Evolutionary conservation across 805 yeast species (phyloP).

Genomic region (Kluyveromyces wickerhamii): DNA sequence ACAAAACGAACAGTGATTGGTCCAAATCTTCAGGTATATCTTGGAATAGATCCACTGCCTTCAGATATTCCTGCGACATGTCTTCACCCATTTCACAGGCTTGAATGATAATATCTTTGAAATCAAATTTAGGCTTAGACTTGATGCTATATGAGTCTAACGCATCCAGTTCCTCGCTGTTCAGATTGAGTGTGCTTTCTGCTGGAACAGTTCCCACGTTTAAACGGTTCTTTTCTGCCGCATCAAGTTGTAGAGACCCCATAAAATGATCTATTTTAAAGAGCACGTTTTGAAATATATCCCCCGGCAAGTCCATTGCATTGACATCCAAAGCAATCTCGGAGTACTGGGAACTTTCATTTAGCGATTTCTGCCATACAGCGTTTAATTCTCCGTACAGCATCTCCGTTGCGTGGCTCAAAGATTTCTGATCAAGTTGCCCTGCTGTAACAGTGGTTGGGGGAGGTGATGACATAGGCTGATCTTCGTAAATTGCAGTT

Average conservation of each 20-base stretch:
- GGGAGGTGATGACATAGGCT: background rate
- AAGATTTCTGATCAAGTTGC: constrained; percentile 20
- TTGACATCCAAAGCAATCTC: constrained; percentile 20
- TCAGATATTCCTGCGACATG: constrained; percentile 25
- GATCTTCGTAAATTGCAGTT: constrained; percentile 21
- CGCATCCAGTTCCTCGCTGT: background rate
- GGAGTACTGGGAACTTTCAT: constrained; percentile 12
- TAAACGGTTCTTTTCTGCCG: constrained; percentile 20
- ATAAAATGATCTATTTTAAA: constrained; percentile 23
- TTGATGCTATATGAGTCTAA: constrained; percentile 9
- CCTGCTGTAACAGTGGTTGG: constrained; percentile 11
- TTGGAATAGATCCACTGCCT: constrained; percentile 24
- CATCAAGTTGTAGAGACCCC: constrained; percentile 19
- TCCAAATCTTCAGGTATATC: constrained; percentile 23
- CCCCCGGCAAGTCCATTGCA: constrained; percentile 16
- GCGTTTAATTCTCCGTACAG: constrained; percentile 22
- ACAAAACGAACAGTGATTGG: constrained; percentile 18
- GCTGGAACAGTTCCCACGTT: constrained; percentile 10
- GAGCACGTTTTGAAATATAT: constrained; percentile 14
- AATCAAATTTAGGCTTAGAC: constrained; percentile 14
- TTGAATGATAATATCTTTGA: constrained; percentile 22
- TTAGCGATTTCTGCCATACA: constrained; percentile 21
- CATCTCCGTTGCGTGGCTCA: constrained; percentile 21
- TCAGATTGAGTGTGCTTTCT: background rate
- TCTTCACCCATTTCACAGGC: constrained; percentile 28